These are phyloP conservation scores for Dioscorea cayenensis DNA, from an alignment of 116 monocot genomes.

Conservation along the genomic window DNA sequence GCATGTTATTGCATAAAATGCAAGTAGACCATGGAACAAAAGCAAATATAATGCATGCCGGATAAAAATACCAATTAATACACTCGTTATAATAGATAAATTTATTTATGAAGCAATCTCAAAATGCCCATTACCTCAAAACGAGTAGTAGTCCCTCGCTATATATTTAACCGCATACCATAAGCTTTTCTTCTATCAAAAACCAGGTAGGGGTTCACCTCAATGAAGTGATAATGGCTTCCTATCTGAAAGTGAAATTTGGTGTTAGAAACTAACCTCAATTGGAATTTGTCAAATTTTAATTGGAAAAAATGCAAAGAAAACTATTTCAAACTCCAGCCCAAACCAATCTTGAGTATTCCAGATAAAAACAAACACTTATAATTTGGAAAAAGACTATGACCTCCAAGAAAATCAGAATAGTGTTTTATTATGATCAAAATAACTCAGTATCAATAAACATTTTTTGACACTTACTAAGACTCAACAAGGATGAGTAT, in stretches of 20 bases:
- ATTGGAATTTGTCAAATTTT: not conserved
- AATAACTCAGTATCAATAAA: too few relatives aligned
- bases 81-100: not conserved
- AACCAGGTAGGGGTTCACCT: conserved; percentile 79
- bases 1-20: too few relatives aligned
- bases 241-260: conserved; percentile 55
- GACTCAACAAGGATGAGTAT: too few relatives aligned
- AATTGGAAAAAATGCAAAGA: not conserved
- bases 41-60: too few relatives aligned
- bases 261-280: not conserved
- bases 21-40: too few relatives aligned
- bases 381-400: too few relatives aligned
- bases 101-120: not conserved
- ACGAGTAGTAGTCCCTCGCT: conserved; percentile 80
- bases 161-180: conserved; percentile 96
- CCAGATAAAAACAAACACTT: too few relatives aligned
- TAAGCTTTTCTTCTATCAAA: conserved; percentile 84
- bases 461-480: too few relatives aligned
- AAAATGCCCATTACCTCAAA: conserved; percentile 64
- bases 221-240: conserved; percentile 99
- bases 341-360: too few relatives aligned
- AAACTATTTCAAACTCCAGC: not conserved
- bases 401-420: too few relatives aligned
- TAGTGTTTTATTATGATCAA: too few relatives aligned
- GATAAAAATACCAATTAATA: too few relatives aligned